Conservation (phyloP, 371 early-diverging fungal genomes). For the Mortierella sp. region DNA sequence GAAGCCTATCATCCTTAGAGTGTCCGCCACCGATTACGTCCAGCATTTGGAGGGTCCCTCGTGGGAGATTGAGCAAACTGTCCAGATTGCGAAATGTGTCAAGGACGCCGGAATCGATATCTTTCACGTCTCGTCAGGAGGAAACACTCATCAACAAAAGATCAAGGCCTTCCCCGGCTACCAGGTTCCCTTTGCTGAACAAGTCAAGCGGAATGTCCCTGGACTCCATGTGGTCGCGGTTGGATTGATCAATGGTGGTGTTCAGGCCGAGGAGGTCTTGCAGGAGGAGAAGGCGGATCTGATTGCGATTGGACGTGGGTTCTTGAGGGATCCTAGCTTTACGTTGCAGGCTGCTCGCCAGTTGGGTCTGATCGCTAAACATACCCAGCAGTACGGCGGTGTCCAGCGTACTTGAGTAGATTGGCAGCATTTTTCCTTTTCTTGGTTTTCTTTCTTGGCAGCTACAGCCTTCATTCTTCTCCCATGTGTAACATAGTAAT, state of each 20-base stretch:
- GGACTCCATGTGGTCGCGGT: slow-evolving; percentile 79
- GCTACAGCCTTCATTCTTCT: background rate
- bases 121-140: slow-evolving; percentile 80
- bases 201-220: slow-evolving; percentile 66
- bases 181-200: slow-evolving; percentile 79
- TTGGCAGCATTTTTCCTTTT: background rate
- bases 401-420: background rate
- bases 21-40: slow-evolving; percentile 81
- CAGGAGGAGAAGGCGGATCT: slow-evolving; percentile 76
- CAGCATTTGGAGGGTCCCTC: slow-evolving; percentile 58
- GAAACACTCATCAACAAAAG: slow-evolving; percentile 64
- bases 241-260: slow-evolving; percentile 77
- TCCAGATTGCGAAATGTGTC: slow-evolving; percentile 68
- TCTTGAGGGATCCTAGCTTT: slow-evolving; percentile 78
- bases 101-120: slow-evolving; percentile 79
- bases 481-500: background rate
- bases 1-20: slow-evolving; percentile 83
- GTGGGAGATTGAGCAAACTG: slow-evolving; percentile 76
- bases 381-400: slow-evolving; percentile 71
- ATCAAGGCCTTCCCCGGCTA: slow-evolving; percentile 69
- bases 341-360: slow-evolving; percentile 63
- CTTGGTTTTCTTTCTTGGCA: background rate
- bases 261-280: slow-evolving; percentile 78
- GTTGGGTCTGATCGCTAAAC: slow-evolving; percentile 72
- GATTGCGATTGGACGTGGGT: slow-evolving; percentile 80